Evolutionary conservation across 441 rosid genomes (phyloP), one percentile per base, ranked within the genome.

Genomic region (Lepidium campestre): DNA sequence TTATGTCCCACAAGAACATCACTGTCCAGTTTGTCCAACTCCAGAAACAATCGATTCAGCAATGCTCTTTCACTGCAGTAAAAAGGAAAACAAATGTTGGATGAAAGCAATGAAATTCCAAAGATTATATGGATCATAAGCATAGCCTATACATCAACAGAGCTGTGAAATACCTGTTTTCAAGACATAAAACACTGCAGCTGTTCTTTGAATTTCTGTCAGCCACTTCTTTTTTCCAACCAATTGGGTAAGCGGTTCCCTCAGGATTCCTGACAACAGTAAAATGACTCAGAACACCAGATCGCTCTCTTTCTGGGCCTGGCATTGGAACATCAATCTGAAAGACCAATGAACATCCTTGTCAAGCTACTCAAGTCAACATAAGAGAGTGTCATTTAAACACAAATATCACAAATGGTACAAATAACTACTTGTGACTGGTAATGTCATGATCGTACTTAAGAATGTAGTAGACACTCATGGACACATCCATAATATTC

Each of bases 1-100:
- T 94, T 94, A 79, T 94, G 99, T 31, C 99, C 99, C 62, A 91
- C 88, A 62, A 94, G 91, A 83, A 94, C 83, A 82, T 94, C 99
- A 37, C 87, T 89, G 68, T 94, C 98, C 84, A 94, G 65, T 73
- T 88, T 84, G 85, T 84, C 71, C 67, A 94, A 82, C 71, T 86
- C 92, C 70, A 80, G 76, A 97, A 94, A 88, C 79, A 91, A 73
- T 58, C 98, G 85, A 74, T 83, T 91, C 76, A 94, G 65, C 72
- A 94, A 78, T 74, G 98, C 97, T 81, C 97, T 86, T 78, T 94
- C 98, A 75, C 98, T 90, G 87, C 81, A 82, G 75, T 61, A 78
- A 66, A 58, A 63, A 36, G 53, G 55, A 65, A 65, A 71, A 57
- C 2, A 54, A 46, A 20, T 65, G 62, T 48, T 44, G 14, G 45